These are phyloP conservation scores for Microdochium paspali DNA, from an alignment of 2,329 filamentous ascomycete genomes.

Conservation along the genomic window DNA sequence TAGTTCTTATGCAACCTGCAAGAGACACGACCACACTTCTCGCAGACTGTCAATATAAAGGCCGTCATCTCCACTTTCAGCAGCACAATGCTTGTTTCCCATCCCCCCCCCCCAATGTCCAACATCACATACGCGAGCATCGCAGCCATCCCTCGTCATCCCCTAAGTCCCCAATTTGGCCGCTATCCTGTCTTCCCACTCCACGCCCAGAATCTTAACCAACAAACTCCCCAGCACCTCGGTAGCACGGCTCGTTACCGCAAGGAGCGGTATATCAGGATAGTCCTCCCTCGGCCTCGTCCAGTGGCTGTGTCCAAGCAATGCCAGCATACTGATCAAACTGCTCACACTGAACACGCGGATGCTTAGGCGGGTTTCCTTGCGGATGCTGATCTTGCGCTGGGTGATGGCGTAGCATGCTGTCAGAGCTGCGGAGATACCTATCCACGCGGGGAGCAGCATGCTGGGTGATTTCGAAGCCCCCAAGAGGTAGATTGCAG, in stretches of 20 bases:
- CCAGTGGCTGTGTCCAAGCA: conserved; percentile 58
- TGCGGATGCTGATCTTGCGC: conserved; percentile 69
- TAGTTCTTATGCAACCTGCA: too few relatives aligned
- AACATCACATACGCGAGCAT: too few relatives aligned
- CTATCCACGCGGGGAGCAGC: conserved; percentile 68
- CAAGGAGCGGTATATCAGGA: conserved; percentile 33
- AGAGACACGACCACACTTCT: too few relatives aligned
- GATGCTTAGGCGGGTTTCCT: conserved; percentile 69
- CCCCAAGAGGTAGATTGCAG: conserved; percentile 60
- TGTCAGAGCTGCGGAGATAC: conserved; percentile 65
- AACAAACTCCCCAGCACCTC: conserved; percentile 11
- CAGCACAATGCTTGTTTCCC: too few relatives aligned
- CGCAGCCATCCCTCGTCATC: too few relatives aligned
- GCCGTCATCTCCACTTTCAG: too few relatives aligned
- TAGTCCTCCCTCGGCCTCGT: conserved; percentile 51
- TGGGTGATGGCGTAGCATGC: conserved; percentile 69
- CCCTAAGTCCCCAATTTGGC: background rate
- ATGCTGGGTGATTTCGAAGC: conserved; percentile 62
- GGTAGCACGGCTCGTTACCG: conserved; percentile 9
- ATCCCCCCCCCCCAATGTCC: too few relatives aligned
- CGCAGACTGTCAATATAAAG: too few relatives aligned
- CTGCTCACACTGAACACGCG: conserved; percentile 68
- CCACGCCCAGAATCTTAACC: conserved; percentile 17
- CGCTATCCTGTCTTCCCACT: conserved; percentile 6
- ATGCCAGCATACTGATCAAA: conserved; percentile 64